Evolutionary conservation across 208 protist genomes (phyloP), one percentile per base, ranked within the genome.

Genomic region (Leishmania turanica): DNA sequence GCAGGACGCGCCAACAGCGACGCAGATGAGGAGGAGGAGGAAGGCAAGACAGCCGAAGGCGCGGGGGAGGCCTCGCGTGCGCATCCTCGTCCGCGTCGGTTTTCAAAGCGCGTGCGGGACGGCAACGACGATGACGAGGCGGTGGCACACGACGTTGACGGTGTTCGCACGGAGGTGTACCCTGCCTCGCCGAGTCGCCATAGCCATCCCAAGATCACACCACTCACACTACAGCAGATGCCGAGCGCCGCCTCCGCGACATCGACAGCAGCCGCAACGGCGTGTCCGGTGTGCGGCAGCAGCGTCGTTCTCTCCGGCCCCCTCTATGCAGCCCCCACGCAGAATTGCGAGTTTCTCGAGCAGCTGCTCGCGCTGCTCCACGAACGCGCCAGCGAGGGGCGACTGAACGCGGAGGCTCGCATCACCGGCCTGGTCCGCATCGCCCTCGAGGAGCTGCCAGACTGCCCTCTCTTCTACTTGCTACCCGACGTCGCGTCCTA

Each of bases 291-390:
- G 9, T 99, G 97, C 79, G 97, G 96, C 24, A 76, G 86, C 72
- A 68, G 40, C 64, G 82, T 98, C 54, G 89, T 91, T 60, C 62
- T 98, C 1, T 97, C 93, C 3, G 99, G 99, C 11, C 99, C 99
- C n/a, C 80, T 99, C 17, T 99, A 98, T 92, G 88, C 84, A 11
- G 95, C 83, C 0, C 89, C 96, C 19, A 98, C 99, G 3, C 98
- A 99, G 81, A 89, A 96, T 74, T 31, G 13, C 7, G 84, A 88
- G 2, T 99, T 97, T 78, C 83, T 99, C 4, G 76, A 80, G 31
- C 64, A 91, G 45, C 83, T 98, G 19, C 82, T 98, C 4, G 83
- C 74, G 34, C 79, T 96, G 76, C 78, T 98, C 0, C 82, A 97
- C 73, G 79, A 90, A 73, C 93, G 95, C 62, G 86, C 86, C 51